Evolutionary conservation across 257 asterid species (phyloP), one percentile per base, ranked within the genome.

Genomic region (Lavandula angustifolia): DNA sequence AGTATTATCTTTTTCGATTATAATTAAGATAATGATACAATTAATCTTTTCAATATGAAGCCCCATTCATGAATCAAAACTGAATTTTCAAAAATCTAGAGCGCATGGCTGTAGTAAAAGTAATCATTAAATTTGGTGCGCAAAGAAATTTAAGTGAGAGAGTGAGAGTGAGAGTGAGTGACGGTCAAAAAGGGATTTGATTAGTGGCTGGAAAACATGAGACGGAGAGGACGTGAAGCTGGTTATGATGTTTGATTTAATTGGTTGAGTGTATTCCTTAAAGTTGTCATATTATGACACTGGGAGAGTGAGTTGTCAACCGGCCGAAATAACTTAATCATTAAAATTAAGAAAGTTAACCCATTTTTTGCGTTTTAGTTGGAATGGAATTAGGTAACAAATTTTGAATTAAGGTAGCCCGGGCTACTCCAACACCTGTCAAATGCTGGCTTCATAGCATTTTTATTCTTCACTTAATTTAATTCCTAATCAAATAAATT

Each of bases 251-350:
- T 38, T 35, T 59, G 3, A 53, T 62, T 46, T 71, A 54, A 64
- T 64, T 40, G n/a, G 35, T 43, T 64, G 69, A 75, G 44, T 71
- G 68, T 71, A 35, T 13, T 54, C 57, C 66, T 58, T 58, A 67
- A 60, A 79, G 49, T 11, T 64, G 80, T 70, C 77, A 18, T 51
- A 71, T 83, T 79, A 57, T 52, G 40, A 62, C 41, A 63, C 54
- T 29, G 12, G 40, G 79, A 56, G 58, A 59, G n/a, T 78, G 80
- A 76, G 78, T 72, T 80, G 86, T 78, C 84, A 54, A 59, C 75
- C 44, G 27, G 27, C 2, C 71, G 22, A 62, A 53, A 35, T 11
- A 68, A 48, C 12, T 65, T 74, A 74, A 83, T 80, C 68, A 83
- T 80, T 47, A 16, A 27, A 59, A 5, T 61, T 74, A 60, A 66